Conservation (phyloP, 345 rosid genomes). For the Balakata baccata region DNA sequence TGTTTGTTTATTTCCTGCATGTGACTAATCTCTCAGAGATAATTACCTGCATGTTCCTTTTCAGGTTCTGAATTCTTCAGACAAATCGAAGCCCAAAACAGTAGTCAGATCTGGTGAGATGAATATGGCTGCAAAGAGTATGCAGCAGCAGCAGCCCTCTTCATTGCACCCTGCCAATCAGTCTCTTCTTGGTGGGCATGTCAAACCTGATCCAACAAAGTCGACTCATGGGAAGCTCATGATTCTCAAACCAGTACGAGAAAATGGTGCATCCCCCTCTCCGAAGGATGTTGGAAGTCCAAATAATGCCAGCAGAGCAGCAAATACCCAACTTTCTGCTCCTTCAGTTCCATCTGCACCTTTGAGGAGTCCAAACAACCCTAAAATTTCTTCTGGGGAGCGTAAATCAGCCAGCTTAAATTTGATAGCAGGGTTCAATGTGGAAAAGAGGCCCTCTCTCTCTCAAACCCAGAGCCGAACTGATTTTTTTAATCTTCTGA, state of each 20-base stretch:
- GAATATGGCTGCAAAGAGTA: constrained; percentile 44
- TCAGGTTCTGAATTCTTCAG: constrained; percentile 63
- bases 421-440: constrained; percentile 42
- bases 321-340: constrained; percentile 41
- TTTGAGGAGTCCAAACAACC: constrained; percentile 48
- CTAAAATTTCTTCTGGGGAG: constrained; percentile 42
- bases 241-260: constrained; percentile 81
- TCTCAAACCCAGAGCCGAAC: constrained; percentile 78
- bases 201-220: constrained; percentile 56
- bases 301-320: constrained; percentile 39
- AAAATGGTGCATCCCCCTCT: constrained; percentile 56
- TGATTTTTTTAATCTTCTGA: constrained; percentile 72
- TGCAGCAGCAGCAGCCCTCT: constrained; percentile 60
- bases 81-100: constrained; percentile 63
- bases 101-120: constrained; percentile 48
- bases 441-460: constrained; percentile 63
- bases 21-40: background rate
- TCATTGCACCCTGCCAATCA: constrained; percentile 43
- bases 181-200: constrained; percentile 45
- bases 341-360: constrained; percentile 44
- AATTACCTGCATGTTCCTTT: background rate
- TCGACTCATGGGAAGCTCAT: constrained; percentile 59
- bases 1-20: background rate
- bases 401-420: constrained; percentile 39
- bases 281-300: constrained; percentile 61